Conservation (phyloP, 305 asterid genomes). For the Plantago rigida region DNA sequence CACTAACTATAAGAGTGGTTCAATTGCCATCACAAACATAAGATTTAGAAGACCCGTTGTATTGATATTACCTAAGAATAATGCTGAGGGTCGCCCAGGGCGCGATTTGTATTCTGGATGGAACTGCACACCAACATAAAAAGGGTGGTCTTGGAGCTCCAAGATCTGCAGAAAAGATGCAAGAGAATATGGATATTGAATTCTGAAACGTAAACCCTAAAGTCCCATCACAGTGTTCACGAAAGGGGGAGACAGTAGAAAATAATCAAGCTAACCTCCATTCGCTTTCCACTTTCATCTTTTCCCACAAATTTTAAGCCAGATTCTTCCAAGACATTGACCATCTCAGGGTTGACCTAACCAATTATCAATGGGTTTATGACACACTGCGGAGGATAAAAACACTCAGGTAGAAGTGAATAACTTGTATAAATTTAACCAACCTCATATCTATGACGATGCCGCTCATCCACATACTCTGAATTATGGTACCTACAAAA, state of each 20-base stretch:
- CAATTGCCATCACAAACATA: not conserved
- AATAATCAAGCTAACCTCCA: slow-evolving; percentile 57
- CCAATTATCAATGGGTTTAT: slow-evolving; percentile 18
- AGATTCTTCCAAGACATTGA: slow-evolving; percentile 54
- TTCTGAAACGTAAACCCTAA: slow-evolving; percentile 11
- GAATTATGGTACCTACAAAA: slow-evolving; percentile 56
- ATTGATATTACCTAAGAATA: slow-evolving; percentile 52
- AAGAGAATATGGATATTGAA: slow-evolving; percentile 14
- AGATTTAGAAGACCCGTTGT: not conserved
- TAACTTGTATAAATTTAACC: slow-evolving; percentile 11
- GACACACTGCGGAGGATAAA: slow-evolving; percentile 12
- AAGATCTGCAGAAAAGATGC: slow-evolving; percentile 47
- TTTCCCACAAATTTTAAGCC: slow-evolving; percentile 83
- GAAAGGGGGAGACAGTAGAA: not conserved
- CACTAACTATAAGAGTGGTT: not conserved
- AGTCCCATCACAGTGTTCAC: not conserved
- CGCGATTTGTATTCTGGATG: slow-evolving; percentile 96
- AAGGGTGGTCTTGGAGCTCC: slow-evolving; percentile 77
- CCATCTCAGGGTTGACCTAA: slow-evolving; percentile 84
- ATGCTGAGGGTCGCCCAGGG: slow-evolving; percentile 85
- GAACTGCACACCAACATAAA: slow-evolving; percentile 86
- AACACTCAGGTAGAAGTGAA: not conserved
- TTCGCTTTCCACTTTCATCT: slow-evolving; percentile 79
- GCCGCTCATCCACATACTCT: slow-evolving; percentile 77
- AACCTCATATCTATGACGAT: slow-evolving; percentile 96